Percentiles rank a stretch among this genome's conserved stretches.
These are phyloP conservation scores for Sclerotinia sclerotiorum DNA, from an alignment of 2,329 filamentous ascomycete genomes.

Conservation along the genomic window DNA sequence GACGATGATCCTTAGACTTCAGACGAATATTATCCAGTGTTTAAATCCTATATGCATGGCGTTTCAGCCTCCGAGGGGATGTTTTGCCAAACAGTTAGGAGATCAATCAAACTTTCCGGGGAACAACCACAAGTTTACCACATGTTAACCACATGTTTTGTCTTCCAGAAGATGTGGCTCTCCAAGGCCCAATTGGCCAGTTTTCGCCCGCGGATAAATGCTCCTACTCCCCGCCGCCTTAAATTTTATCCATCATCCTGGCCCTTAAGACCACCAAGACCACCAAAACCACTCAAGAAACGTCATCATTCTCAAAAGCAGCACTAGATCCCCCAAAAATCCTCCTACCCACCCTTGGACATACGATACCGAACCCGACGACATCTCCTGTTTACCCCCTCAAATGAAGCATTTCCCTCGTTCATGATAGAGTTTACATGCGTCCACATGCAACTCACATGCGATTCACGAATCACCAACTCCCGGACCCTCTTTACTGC, in stretches of 20 bases:
- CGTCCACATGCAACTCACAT: neutral
- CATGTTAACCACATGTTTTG: neutral
- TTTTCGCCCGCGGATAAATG: conserved; percentile 2
- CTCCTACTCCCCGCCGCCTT: conserved; percentile 10
- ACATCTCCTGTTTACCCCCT: conserved; percentile 15
- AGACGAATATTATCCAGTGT: neutral
- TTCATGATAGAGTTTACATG: neutral
- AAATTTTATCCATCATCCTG: neutral
- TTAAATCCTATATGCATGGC: neutral
- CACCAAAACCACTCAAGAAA: neutral
- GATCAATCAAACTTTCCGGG: too few species aligned
- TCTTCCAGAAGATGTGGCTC: neutral
- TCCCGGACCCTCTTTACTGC: neutral
- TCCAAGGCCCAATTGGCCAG: neutral
- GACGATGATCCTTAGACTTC: neutral
- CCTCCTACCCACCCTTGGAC: conserved; percentile 19
- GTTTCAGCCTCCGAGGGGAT: neutral
- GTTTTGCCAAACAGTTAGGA: neutral
- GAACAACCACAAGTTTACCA: too few species aligned
- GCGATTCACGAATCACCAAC: neutral
- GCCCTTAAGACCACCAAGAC: too few species aligned
- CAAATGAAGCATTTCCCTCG: neutral
- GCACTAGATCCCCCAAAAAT: conserved; percentile 10
- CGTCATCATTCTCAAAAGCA: conserved; percentile 5
- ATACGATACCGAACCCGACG: conserved; percentile 20